phyloP scores from a whole-genome alignment of 1,284 basidiomycete species.

The Tilletia setariae region DNA sequence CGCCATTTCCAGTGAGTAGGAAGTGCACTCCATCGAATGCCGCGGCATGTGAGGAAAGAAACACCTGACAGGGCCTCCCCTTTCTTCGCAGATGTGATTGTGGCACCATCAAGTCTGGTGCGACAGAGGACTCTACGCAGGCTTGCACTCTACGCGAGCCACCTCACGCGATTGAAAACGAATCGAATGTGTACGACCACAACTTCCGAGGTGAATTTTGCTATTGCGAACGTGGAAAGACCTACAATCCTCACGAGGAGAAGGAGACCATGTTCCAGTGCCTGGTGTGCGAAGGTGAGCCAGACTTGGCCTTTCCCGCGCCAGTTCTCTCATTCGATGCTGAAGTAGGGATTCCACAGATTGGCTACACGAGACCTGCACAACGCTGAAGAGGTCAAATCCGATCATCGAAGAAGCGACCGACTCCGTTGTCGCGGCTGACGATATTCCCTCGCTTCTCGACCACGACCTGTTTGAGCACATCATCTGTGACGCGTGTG shows the following conservation, averaged over 20 bases:
- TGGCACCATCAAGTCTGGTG: constrained; percentile 32
- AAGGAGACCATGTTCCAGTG: constrained; percentile 56
- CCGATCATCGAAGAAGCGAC: not conserved
- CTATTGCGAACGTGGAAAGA: constrained; percentile 50
- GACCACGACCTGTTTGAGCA: constrained; percentile 44
- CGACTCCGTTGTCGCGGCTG: constrained; percentile 2
- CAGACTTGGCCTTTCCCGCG: not conserved
- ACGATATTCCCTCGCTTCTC: constrained; percentile 31
- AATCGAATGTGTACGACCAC: constrained; percentile 49
- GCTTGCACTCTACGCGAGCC: constrained; percentile 38
- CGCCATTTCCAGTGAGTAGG: constrained; percentile 36
- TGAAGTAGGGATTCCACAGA: constrained; percentile 27
- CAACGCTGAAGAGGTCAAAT: constrained; percentile 23
- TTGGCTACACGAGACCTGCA: constrained; percentile 56
- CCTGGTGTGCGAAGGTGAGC: constrained; percentile 49
- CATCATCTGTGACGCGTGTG: constrained; percentile 49
- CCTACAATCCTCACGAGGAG: constrained; percentile 56
- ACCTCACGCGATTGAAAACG: constrained; percentile 43
- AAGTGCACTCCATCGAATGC: not conserved
- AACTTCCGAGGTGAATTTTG: constrained; percentile 56
- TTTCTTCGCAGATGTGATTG: constrained; percentile 40
- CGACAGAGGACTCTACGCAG: not conserved
- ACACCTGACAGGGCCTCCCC: not conserved
- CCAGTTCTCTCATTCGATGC: no score
- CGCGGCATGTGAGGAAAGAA: not conserved